Evolutionary conservation across 208 protist species (phyloP), one percentile per base, ranked within the genome.

Genomic region (Wallacemonas sp.): DNA sequence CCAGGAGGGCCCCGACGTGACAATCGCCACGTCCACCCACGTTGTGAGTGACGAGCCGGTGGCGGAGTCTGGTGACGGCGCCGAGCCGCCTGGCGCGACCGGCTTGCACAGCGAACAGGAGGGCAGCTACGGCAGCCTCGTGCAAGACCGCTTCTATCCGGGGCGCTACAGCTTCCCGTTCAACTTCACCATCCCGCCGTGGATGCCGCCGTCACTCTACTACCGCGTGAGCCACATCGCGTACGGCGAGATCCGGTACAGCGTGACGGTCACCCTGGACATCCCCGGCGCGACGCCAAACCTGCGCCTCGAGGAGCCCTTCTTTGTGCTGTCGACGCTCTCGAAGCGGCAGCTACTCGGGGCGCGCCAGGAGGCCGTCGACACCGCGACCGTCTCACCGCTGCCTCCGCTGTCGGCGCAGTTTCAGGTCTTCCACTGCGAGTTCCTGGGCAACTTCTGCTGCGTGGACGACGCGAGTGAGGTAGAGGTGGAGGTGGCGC

Each of bases 141-240:
- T 21, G 23, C 65, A 73, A 34, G 66, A 73, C 29, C 65, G 75
- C 26, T 74, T 88, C 30, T 69, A 74, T 56, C 78, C 78, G 1
- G 82, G 82, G 12, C 68, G 73, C 16, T 75, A 88, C 64, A 65
- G 65, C n/a, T 88, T 82, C 54, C 82, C 82, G 32, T 88, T 88
- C 44, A 8, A 38, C 36, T 85, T 88, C 47, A 79, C 74, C 41
- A 68, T 88, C 6, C 82, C 82, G 5, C 78, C 82, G 29, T 88
- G 82, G 79, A 68, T 85, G 56, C 82, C 82, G 34, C 82, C 82
- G 11, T 88, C 82, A n/a, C 75, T 85, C 26, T 88, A 85, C 72
- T 88, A 84, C 68, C 47, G 60, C 17, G 72, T 74, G 33, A 32
- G 17, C 6, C 67, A 70, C 32, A 44, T 14, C 38, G 78, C 82